These are phyloP conservation scores for Suillus ampliporus DNA, from an alignment of 768 basidiomycete species.

Conservation along the genomic window DNA sequence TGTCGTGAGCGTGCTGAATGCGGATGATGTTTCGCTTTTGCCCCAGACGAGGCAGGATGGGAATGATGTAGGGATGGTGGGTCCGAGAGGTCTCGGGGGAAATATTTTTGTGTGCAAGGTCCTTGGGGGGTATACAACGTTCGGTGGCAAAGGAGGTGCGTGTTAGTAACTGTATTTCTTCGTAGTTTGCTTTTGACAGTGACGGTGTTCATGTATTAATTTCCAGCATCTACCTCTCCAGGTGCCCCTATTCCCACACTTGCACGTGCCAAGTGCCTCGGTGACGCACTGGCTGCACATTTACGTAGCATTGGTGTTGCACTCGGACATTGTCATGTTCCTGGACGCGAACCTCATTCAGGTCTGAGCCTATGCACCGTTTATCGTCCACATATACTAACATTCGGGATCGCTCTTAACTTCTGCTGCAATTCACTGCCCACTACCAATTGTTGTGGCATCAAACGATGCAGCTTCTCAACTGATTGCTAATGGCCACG, in stretches of 20 bases:
- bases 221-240: constrained; percentile 2
- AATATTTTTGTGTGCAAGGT: constrained; percentile 62
- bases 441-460: background rate
- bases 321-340: constrained; percentile 63
- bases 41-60: constrained; percentile 20
- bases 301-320: constrained; percentile 45
- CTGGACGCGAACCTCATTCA: constrained; percentile 41
- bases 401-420: background rate
- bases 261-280: constrained; percentile 31
- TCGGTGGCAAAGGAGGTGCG: constrained; percentile 42
- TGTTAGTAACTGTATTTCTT: constrained; percentile 15
- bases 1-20: constrained; percentile 54
- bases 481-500: constrained; percentile 12
- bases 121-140: constrained; percentile 49
- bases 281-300: constrained; percentile 37
- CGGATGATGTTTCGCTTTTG: constrained; percentile 59
- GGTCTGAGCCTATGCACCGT: constrained; percentile 6
- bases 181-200: background rate
- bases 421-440: too few relatives aligned
- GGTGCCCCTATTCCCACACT: constrained; percentile 17
- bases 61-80: constrained; percentile 41
- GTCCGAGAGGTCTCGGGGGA: constrained; percentile 53
- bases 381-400: background rate
- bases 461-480: constrained; percentile 10
- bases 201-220: background rate